Conservation (phyloP, 108 stramenopile species). For the Schizochytrium sp. region DNA sequence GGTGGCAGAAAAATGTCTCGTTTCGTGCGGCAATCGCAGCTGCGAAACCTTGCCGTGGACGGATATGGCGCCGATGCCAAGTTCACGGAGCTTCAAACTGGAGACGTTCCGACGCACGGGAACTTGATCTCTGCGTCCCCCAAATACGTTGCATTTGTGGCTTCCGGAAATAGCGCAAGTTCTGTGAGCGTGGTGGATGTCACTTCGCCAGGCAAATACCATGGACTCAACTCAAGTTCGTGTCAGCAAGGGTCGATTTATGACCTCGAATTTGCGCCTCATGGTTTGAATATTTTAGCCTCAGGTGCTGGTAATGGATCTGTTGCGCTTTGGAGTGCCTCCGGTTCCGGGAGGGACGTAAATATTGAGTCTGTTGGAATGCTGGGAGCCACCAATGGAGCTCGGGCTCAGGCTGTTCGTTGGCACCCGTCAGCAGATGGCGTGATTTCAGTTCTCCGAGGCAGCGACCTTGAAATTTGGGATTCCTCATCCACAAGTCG, state of each 20-base stretch:
- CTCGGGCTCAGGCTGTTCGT: constrained; percentile 29
- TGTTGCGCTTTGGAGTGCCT: constrained; percentile 43
- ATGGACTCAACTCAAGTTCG: neutral
- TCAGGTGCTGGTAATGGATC: constrained; percentile 42
- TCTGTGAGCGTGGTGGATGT: constrained; percentile 13
- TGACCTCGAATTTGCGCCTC: constrained; percentile 45
- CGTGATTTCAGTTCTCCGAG: constrained; percentile 1
- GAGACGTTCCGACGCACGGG: constrained; percentile 47
- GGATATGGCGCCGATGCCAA: neutral
- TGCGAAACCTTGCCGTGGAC: constrained; percentile 48
- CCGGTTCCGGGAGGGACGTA: neutral
- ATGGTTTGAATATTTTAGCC: constrained; percentile 14
- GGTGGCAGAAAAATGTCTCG: neutral
- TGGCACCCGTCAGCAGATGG: constrained; percentile 50
- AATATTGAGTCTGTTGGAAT: neutral
- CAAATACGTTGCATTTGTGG: constrained; percentile 26
- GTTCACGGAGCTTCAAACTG: constrained; percentile 24
- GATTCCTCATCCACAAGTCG: neutral
- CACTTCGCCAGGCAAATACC: constrained; percentile 16
- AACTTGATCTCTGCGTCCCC: neutral
- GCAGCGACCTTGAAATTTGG: neutral
- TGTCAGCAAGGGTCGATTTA: constrained; percentile 47
- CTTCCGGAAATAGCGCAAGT: neutral
- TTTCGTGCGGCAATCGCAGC: constrained; percentile 43
- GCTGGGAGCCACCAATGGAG: neutral